A percentile compares a stretch with the other conserved stretches of the same genome.
phyloP scores from a whole-genome alignment of 257 asterid genomes.

The Solanum lycopersicoides region DNA sequence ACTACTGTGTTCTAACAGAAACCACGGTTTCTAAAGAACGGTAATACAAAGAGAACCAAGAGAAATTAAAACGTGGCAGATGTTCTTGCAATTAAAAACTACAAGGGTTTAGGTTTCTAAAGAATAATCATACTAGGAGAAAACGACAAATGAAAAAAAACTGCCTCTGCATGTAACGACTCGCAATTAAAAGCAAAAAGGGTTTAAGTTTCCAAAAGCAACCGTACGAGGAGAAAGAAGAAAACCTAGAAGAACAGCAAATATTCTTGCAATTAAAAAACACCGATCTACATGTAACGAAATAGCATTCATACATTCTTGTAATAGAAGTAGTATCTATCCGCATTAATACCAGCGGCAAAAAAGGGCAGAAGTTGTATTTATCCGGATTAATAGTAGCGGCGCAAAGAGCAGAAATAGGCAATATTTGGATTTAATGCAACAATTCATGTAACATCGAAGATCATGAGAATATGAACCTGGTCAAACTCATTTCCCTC shows the following conservation, averaged over 20 bases:
- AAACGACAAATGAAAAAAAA: background rate
- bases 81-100: background rate
- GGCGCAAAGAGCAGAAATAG: background rate
- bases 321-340: background rate
- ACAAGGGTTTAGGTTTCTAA: background rate
- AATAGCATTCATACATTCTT: background rate
- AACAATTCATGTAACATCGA: background rate
- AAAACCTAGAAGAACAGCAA: background rate
- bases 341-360: background rate
- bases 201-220: background rate
- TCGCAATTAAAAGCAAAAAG: background rate
- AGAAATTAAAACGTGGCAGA: background rate
- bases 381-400: background rate
- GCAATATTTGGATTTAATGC: background rate
- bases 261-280: background rate
- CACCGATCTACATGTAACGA: background rate
- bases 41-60: background rate
- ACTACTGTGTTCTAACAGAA: background rate
- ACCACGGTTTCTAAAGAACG: background rate
- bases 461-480: slow-evolving; percentile 27
- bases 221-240: background rate
- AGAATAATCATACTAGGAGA: background rate
- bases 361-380: background rate
- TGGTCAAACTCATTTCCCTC: slow-evolving; percentile 44
- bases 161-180: background rate